A percentile compares a stretch with the other conserved stretches of the same genome.
Evolutionary conservation across 2,329 filamentous ascomycete species (phyloP).

Genomic region (Coniochaeta prunicola): DNA sequence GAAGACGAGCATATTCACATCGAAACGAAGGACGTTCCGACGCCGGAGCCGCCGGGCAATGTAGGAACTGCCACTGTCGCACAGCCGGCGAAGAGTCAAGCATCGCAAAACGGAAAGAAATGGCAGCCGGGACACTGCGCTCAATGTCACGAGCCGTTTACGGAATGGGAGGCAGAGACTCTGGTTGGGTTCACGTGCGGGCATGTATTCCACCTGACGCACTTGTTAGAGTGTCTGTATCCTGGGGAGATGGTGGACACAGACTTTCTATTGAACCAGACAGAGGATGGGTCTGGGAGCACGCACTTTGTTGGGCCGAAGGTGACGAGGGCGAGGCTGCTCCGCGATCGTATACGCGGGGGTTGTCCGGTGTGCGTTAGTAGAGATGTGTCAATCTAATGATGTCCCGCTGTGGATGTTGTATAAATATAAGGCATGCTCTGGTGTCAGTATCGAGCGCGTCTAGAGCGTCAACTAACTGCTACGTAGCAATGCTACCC

Average conservation of each 20-base stretch:
- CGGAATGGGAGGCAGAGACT: constrained; percentile 59
- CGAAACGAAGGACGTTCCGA: constrained; percentile 2
- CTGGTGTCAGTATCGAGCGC: not conserved
- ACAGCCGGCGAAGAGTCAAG: constrained; percentile 12
- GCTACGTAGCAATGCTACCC: no score
- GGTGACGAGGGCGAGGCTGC: constrained; percentile 74
- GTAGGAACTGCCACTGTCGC: not conserved
- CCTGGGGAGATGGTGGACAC: constrained; percentile 38
- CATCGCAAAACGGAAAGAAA: constrained; percentile 18
- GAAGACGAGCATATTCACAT: constrained; percentile 24
- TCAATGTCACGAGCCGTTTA: constrained; percentile 48
- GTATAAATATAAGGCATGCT: not conserved
- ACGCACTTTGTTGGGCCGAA: constrained; percentile 71
- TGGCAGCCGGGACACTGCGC: constrained; percentile 51
- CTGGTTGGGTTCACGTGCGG: constrained; percentile 76
- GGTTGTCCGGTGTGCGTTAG: constrained; percentile 55
- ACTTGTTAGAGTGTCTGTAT: constrained; percentile 52
- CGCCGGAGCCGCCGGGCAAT: not conserved
- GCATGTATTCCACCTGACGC: constrained; percentile 72
- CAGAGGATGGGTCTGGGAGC: constrained; percentile 33
- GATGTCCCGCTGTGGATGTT: not conserved
- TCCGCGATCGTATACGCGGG: constrained; percentile 61
- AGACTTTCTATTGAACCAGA: constrained; percentile 32
- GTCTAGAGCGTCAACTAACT: not conserved
- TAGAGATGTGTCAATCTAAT: not conserved